Evolutionary conservation across 345 rosid genomes (phyloP).

Genomic region (Eucalyptus curtisii): DNA sequence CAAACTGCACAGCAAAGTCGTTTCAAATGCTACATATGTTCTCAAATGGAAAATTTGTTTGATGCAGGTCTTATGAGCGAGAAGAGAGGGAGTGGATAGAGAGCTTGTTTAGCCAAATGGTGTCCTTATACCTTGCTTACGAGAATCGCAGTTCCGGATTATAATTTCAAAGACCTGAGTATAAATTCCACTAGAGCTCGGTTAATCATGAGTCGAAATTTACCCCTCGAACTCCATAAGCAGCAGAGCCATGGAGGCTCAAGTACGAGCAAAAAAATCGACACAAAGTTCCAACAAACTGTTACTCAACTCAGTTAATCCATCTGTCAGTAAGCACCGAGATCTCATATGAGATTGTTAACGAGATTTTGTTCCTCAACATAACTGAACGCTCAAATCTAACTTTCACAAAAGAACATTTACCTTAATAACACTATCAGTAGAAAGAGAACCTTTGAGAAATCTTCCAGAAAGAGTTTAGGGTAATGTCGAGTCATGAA

Average conservation of each 20-base stretch:
- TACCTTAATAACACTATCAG: neutral
- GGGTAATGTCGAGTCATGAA: neutral
- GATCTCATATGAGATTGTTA: neutral
- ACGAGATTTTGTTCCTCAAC: neutral
- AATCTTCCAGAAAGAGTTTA: neutral
- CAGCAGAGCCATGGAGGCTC: neutral
- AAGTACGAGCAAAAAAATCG: neutral
- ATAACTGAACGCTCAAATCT: neutral
- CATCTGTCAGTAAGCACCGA: rapidly evolving
- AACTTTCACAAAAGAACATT: neutral
- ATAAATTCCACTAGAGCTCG: neutral
- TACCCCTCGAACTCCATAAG: neutral
- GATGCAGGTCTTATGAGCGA: neutral
- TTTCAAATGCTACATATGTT: neutral
- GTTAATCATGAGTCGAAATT: neutral
- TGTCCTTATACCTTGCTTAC: neutral
- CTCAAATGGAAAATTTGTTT: neutral
- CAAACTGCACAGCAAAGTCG: neutral
- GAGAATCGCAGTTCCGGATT: neutral
- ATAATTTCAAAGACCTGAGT: neutral
- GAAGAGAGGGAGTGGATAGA: neutral
- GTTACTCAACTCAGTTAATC: neutral
- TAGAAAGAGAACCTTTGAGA: neutral
- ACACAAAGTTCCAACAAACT: neutral
- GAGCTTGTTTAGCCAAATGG: neutral